Base-by-base conservation (phyloP, 441 rosid species). In the Manihot esculenta region DNA sequence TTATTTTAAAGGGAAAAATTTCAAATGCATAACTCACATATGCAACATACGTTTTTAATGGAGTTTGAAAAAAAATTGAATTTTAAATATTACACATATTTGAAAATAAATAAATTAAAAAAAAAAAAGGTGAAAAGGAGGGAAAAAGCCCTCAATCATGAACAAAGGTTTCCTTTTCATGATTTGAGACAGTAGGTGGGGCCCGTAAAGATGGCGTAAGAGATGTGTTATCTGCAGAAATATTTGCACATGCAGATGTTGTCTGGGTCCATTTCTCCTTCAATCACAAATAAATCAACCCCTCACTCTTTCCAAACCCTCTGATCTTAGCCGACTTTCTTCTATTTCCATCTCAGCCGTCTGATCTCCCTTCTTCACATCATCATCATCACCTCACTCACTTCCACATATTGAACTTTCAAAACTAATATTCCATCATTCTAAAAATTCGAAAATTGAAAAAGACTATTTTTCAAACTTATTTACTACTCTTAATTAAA, bases 171-270 rank as follows among this genome's bases (percentile, higher is more conserved):
- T 62, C 38, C 69, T 60, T 56, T 59, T 74, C 63, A 80, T 78
- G 33, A 76, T 77, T 70, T 30, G 55, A 50, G 80, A 79, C 78
- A 68, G 62, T 9, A n/a, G 81, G 42, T 33, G 38, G 80, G 82
- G 47, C 87, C 87, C 81, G 72, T 17, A 56, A 81, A 84, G 85
- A 81, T 81, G 84, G 81, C 60, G 78, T 35, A 62, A 55, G 75
- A 80, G 77, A n/a, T 84, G 33, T 60, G 76, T 64, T 76, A 69
- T 76, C 70, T 63, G 21, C 57, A n/a, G 23, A 69, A 72, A 72
- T 44, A 59, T 10, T 27, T 44, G 77, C 84, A 81, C 81, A 78
- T 83, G 83, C 81, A 72, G 12, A 62, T 79, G 86, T 72, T 72
- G 62, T 75, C 66, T 70, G 79, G 78, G 67, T 57, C 76, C 78